These are phyloP conservation scores for Leishmania braziliensis DNA, from an alignment of 208 protist genomes.

Conservation along the genomic window DNA sequence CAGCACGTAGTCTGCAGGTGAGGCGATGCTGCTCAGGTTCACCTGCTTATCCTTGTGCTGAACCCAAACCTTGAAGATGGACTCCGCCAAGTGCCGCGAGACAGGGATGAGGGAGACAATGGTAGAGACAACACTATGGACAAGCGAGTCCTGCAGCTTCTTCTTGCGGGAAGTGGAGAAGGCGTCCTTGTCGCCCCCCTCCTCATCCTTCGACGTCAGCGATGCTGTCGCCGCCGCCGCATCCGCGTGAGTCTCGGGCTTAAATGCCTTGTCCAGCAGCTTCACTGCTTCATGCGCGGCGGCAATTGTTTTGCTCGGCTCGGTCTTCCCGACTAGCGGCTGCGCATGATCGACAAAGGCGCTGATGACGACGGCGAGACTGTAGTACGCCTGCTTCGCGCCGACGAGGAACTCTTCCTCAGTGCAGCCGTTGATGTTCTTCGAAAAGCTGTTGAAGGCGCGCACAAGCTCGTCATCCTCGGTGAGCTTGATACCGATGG, in stretches of 20 bases:
- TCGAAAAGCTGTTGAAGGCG: slow-evolving; percentile 60
- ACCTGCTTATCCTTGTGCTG: slow-evolving; percentile 50
- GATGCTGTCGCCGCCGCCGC: not conserved
- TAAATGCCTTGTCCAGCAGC: slow-evolving; percentile 30
- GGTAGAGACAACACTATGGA: slow-evolving; percentile 29
- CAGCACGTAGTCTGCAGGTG: slow-evolving; percentile 65
- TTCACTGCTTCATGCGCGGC: slow-evolving; percentile 31
- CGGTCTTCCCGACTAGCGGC: slow-evolving; percentile 13
- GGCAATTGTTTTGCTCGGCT: slow-evolving; percentile 29
- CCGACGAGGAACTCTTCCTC: slow-evolving; percentile 66
- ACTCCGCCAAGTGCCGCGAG: slow-evolving; percentile 54
- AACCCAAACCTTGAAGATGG: slow-evolving; percentile 67
- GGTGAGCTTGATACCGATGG: slow-evolving; percentile 35
- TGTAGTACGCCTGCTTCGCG: slow-evolving; percentile 73
- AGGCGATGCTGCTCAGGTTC: slow-evolving; percentile 67
- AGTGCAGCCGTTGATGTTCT: slow-evolving; percentile 46
- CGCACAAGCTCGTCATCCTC: slow-evolving; percentile 39
- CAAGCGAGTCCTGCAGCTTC: slow-evolving; percentile 27
- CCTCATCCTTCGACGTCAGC: not conserved
- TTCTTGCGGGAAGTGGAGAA: slow-evolving; percentile 2
- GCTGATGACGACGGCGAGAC: slow-evolving; percentile 45
- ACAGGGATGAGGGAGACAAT: slow-evolving; percentile 56
- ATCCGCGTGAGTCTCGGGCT: slow-evolving; percentile 1
- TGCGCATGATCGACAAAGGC: slow-evolving; percentile 31
- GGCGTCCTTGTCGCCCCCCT: not conserved